A percentile compares a stretch with the other conserved stretches of the same genome.
phyloP scores from a whole-genome alignment of 176 grass and related monocot species.

The Ananas comosus region DNA sequence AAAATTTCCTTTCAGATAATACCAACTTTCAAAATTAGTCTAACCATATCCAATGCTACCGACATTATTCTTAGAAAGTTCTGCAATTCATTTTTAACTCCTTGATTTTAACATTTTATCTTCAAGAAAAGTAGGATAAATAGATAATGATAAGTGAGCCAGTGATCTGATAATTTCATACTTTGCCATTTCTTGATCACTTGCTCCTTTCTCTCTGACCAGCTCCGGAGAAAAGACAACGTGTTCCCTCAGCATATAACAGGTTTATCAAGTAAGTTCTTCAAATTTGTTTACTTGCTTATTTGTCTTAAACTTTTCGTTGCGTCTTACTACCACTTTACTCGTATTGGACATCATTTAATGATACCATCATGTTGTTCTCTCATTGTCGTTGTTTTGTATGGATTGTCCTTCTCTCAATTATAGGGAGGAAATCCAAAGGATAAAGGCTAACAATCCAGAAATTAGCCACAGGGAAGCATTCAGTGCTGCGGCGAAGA shows the following conservation, averaged over 20 bases:
- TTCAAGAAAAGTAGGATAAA: too few species aligned
- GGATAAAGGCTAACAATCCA: constrained; percentile 88
- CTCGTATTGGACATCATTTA: neutral
- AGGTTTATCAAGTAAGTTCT: constrained; percentile 84
- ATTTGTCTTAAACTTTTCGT: neutral
- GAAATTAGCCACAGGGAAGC: constrained; percentile 90
- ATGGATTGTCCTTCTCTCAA: constrained; percentile 13
- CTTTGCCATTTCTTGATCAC: neutral
- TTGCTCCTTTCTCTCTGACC: constrained; percentile 3
- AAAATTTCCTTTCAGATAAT: too few species aligned
- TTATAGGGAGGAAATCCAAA: constrained; percentile 84
- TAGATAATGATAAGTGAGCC: neutral
- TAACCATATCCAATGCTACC: too few species aligned
- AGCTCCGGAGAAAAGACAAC: constrained; percentile 84
- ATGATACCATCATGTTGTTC: constrained; percentile 4
- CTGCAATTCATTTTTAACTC: too few species aligned
- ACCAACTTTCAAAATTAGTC: too few species aligned
- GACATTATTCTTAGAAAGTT: too few species aligned
- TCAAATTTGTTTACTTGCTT: neutral
- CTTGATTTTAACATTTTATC: too few species aligned
- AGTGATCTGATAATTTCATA: neutral
- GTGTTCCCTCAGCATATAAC: constrained; percentile 88
- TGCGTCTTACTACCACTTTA: neutral
- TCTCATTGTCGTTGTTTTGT: neutral
- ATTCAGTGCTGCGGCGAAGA: constrained; percentile 83